Evolutionary conservation across 345 rosid genomes (phyloP).

Genomic region (Hibiscus tridactylites): DNA sequence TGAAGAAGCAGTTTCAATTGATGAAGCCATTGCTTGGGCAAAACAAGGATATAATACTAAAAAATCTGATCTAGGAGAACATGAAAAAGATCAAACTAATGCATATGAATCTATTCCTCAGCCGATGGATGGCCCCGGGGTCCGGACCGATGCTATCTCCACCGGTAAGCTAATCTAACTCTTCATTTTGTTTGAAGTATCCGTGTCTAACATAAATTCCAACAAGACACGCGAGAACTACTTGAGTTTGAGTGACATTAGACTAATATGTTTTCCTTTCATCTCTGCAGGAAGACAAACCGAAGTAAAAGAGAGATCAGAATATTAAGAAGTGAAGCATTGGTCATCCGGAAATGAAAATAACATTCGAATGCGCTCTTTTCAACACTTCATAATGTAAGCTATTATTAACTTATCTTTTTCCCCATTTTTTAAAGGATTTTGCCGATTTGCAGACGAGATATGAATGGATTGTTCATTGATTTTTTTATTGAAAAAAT

Average conservation of each 20-base stretch:
- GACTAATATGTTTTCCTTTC: neutral
- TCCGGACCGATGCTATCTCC: conserved; percentile 8
- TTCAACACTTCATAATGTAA: conserved; percentile 69
- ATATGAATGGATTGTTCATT: neutral
- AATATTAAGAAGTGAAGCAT: conserved; percentile 28
- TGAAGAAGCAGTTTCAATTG: conserved; percentile 49
- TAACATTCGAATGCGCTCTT: conserved; percentile 66
- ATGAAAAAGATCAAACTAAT: conserved; percentile 10
- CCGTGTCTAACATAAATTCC: neutral
- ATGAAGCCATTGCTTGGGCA: conserved; percentile 44
- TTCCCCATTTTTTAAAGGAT: neutral
- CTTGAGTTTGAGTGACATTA: neutral
- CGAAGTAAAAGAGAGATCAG: conserved; percentile 31
- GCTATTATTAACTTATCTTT: neutral
- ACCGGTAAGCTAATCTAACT: conserved; percentile 10
- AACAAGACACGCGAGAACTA: too few relatives aligned
- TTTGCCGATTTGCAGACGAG: neutral
- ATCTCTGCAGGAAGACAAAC: conserved; percentile 16
- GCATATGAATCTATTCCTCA: conserved; percentile 5
- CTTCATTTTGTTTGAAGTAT: too few relatives aligned
- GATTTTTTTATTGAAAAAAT: neutral
- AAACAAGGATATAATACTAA: conserved; percentile 22
- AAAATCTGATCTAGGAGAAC: conserved; percentile 9
- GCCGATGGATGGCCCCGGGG: conserved; percentile 10
- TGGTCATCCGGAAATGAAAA: conserved; percentile 63